phyloP scores from a whole-genome alignment of 768 basidiomycete species.

The Trametes coccinea region DNA sequence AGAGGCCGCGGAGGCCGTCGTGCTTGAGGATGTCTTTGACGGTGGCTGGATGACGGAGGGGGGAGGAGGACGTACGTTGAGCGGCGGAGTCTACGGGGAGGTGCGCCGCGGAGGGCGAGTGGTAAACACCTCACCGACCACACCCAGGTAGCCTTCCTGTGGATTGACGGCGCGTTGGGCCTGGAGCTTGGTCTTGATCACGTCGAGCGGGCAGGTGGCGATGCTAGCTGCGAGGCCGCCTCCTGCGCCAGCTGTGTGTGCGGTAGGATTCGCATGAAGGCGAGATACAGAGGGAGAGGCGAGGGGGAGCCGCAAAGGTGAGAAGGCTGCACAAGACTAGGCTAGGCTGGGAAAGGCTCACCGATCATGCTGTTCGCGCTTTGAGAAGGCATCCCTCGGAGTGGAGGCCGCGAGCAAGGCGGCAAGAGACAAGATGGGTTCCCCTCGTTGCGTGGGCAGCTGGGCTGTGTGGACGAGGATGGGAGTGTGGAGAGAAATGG shows the following conservation, averaged over 20 bases:
- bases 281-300: constrained; percentile 1
- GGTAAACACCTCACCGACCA: constrained; percentile 53
- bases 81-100: constrained; percentile 15
- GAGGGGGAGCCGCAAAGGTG: constrained; percentile 8
- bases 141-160: constrained; percentile 73
- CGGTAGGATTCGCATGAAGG: no score
- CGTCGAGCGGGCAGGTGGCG: constrained; percentile 96
- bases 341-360: constrained; percentile 36
- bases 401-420: constrained; percentile 56
- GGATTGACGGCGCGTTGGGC: constrained; percentile 80
- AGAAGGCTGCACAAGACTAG: constrained; percentile 14
- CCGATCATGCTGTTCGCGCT: constrained; percentile 82
- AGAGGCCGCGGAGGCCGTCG: constrained; percentile 85
- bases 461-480: constrained; percentile 2
- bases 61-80: constrained; percentile 26
- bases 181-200: constrained; percentile 96
- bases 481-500: not conserved
- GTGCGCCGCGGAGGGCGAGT: constrained; percentile 24
- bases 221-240: constrained; percentile 92
- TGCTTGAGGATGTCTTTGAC: constrained; percentile 55
- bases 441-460: constrained; percentile 2
- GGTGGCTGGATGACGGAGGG: constrained; percentile 44
- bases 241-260: constrained; percentile 81
- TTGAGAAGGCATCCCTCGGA: constrained; percentile 64
- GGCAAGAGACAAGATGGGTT: constrained; percentile 10